A percentile compares a stretch with the other conserved stretches of the same genome.
Conservation (phyloP, 768 basidiomycete genomes). For the Tricholoma hemisulphureum region DNA sequence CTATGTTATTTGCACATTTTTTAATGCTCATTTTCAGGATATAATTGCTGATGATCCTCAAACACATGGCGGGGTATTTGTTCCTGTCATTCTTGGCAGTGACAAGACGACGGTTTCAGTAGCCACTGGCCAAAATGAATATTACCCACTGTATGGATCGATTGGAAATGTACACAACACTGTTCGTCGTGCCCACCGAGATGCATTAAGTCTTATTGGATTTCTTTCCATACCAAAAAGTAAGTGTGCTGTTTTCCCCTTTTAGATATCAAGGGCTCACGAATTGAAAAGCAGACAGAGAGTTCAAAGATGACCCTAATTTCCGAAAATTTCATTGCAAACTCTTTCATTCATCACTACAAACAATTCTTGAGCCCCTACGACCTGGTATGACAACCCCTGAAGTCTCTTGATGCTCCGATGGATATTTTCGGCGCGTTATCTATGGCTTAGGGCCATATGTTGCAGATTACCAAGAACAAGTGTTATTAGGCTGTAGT, state of each 20-base stretch:
- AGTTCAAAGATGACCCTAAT: conserved; percentile 9
- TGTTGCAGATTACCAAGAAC: conserved; percentile 38
- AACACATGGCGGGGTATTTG: conserved; percentile 13
- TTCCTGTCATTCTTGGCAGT: conserved; percentile 24
- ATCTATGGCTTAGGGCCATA: conserved; percentile 33
- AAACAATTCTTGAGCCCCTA: conserved; percentile 19
- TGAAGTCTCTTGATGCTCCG: conserved; percentile 21
- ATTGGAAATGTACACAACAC: conserved; percentile 14
- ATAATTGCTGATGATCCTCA: conserved; percentile 11
- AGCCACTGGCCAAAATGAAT: conserved; percentile 21
- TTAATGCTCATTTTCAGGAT: neutral
- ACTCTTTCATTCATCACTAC: conserved; percentile 29
- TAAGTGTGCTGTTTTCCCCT: neutral
- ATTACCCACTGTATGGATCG: conserved; percentile 20
- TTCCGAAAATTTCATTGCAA: conserved; percentile 29
- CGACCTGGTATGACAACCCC: conserved; percentile 26
- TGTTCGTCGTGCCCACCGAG: conserved; percentile 1
- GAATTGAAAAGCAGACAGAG: conserved; percentile 9
- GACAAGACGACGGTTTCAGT: conserved; percentile 30
- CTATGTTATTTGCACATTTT: too few relatives aligned
- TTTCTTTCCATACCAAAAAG: conserved; percentile 13
- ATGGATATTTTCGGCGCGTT: conserved; percentile 26
- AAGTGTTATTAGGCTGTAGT: too few relatives aligned
- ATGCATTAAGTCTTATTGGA: neutral
- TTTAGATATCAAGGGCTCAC: neutral